These are phyloP conservation scores for Cornus florida DNA, from an alignment of 148 eudicot genomes.

Conservation along the genomic window DNA sequence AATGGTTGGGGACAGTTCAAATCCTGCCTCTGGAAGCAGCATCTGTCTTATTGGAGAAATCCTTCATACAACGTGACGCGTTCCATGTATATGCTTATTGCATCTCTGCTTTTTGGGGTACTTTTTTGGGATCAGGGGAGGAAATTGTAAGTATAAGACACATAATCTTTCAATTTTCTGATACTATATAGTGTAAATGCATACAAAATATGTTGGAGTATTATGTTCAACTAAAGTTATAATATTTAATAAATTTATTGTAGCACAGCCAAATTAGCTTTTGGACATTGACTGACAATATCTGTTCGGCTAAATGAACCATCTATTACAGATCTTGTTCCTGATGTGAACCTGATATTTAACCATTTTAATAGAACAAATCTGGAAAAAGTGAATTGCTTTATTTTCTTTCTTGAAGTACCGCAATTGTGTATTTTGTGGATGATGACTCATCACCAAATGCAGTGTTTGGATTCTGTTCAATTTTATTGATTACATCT, in stretches of 20 bases:
- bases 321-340: not conserved
- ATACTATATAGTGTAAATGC: not conserved
- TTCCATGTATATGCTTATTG: constrained; percentile 21
- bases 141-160: constrained; percentile 50
- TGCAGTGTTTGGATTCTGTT: not conserved
- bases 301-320: too few species aligned
- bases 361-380: not conserved
- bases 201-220: too few species aligned
- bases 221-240: too few species aligned
- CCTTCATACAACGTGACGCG: constrained; percentile 76
- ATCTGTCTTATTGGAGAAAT: constrained; percentile 86
- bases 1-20: constrained; percentile 79
- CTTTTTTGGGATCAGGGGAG: constrained; percentile 73
- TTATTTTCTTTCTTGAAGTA: not conserved
- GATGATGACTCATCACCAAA: not conserved
- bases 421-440: not conserved
- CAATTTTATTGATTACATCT: too few species aligned
- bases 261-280: too few species aligned
- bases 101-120: constrained; percentile 55
- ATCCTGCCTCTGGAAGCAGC: constrained; percentile 79
- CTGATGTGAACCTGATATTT: not conserved
- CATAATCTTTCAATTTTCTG: too few species aligned
- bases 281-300: too few species aligned
- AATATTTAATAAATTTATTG: not conserved
- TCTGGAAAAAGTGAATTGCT: too few species aligned